Evolutionary conservation across 2,329 filamentous ascomycete species (phyloP), one percentile per base, ranked within the genome.

Genomic region (Scedosporium aurantiacum): DNA sequence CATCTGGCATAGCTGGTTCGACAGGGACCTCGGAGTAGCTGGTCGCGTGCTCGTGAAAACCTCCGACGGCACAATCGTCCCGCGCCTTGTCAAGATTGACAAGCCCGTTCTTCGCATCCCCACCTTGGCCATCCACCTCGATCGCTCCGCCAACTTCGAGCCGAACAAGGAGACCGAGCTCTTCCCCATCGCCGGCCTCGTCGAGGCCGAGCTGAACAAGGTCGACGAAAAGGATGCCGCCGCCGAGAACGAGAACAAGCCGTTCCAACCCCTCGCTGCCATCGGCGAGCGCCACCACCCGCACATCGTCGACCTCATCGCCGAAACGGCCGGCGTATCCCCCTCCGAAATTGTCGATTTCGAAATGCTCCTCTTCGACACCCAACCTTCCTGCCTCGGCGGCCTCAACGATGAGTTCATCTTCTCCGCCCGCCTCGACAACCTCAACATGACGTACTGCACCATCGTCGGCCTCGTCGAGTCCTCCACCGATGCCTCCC

Each of bases 1-100:
- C 61, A 87, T 97, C 69, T 97, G 93, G 93, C 92, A 97, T 75
- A 96, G 90, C 56, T 99, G 89, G 94, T 99, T 99, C 71, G 94
- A 99, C 73, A 87, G 94, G 58, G 94, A 99, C 72, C 78, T 99
- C 64, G 89, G 90, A 68, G 85, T 97, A 60, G 94, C 94, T 37
- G 94, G 94, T 7, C 83, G 94, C 63, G 90, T 90, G 14, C 87
- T 97, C 79, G 89, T 94, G 61, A 85, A 83, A 67, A 86, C 86
- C 62, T 82, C 81, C 56, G 82, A 89, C 63, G 90, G 89, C 59
- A 86, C 82, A 65, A 89, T 96, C 65, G 83, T 86, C 64, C 88
- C 91, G 75, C 92, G 88, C 74, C 82, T 99, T 62, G 84, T 97
- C 75, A 94, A 95, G 76, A 84, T 99, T 65, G 89, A 96, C 68